A percentile compares a stretch with the other conserved stretches of the same genome.
Evolutionary conservation across 345 rosid genomes (phyloP).

Genomic region (Bruguiera gymnorhiza): DNA sequence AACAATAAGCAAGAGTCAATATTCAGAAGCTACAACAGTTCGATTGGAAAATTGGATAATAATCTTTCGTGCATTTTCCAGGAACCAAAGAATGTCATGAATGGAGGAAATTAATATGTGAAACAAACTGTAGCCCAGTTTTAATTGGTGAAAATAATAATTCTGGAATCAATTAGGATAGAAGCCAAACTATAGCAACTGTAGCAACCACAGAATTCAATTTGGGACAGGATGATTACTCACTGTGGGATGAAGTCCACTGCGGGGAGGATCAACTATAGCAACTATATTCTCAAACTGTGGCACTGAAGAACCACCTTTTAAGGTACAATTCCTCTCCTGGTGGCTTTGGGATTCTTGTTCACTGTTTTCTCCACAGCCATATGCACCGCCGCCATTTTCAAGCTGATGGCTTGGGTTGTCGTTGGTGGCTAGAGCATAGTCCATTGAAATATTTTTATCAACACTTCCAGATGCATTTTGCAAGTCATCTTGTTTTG

Average conservation of each 20-base stretch:
- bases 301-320: conserved; percentile 27
- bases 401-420: conserved; percentile 33
- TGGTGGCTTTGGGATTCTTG: conserved; percentile 33
- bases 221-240: conserved; percentile 21
- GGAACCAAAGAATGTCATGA: neutral
- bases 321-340: conserved; percentile 32
- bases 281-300: conserved; percentile 81
- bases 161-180: neutral
- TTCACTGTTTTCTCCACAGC: conserved; percentile 27
- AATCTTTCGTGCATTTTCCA: neutral
- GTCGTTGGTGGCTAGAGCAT: conserved; percentile 23
- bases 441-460: conserved; percentile 21
- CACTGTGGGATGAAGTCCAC: conserved; percentile 85
- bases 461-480: conserved; percentile 27
- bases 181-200: too few relatives aligned
- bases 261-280: conserved; percentile 96
- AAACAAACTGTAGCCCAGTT: neutral
- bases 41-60: neutral
- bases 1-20: neutral
- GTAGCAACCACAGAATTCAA: too few relatives aligned
- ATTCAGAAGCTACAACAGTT: neutral
- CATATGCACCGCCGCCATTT: conserved; percentile 23
- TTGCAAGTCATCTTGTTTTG: conserved; percentile 35
- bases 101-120: neutral
- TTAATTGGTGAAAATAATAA: neutral